Conservation (phyloP, 1,284 basidiomycete species). For the Violaceomyces palustris region DNA sequence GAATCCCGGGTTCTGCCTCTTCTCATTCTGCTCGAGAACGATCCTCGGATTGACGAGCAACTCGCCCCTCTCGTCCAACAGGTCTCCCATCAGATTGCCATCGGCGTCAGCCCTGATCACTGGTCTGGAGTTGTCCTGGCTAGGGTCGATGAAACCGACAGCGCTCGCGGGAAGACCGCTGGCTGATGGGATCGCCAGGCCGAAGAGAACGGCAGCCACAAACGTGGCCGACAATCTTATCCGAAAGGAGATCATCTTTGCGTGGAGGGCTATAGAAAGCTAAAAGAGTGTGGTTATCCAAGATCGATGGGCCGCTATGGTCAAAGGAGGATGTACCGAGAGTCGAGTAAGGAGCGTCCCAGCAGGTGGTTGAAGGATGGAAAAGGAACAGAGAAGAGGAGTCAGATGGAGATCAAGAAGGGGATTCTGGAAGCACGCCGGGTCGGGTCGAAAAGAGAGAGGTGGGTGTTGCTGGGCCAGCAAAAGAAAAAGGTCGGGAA, state of each 20-base stretch:
- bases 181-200: background rate
- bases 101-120: constrained; percentile 13
- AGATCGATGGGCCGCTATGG: background rate
- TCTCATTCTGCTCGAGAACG: constrained; percentile 17
- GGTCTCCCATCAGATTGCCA: constrained; percentile 16
- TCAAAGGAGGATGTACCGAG: background rate
- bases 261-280: no score
- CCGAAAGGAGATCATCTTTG: constrained; percentile 9
- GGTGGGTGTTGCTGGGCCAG: constrained; percentile 6
- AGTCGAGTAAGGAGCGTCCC: no score
- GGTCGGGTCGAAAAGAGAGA: background rate
- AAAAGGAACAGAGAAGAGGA: background rate
- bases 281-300: background rate
- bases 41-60: constrained; percentile 17
- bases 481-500: constrained; percentile 1
- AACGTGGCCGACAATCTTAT: constrained; percentile 6
- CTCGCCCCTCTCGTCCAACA: constrained; percentile 21
- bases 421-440: no score
- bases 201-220: constrained; percentile 6
- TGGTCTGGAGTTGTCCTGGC: constrained; percentile 15
- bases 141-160: constrained; percentile 8
- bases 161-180: constrained; percentile 2
- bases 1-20: constrained; percentile 23
- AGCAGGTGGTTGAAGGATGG: background rate
- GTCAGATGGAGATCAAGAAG: no score